phyloP scores from a whole-genome alignment of 169 alveolate species.

The Hepatocystis sp. region DNA sequence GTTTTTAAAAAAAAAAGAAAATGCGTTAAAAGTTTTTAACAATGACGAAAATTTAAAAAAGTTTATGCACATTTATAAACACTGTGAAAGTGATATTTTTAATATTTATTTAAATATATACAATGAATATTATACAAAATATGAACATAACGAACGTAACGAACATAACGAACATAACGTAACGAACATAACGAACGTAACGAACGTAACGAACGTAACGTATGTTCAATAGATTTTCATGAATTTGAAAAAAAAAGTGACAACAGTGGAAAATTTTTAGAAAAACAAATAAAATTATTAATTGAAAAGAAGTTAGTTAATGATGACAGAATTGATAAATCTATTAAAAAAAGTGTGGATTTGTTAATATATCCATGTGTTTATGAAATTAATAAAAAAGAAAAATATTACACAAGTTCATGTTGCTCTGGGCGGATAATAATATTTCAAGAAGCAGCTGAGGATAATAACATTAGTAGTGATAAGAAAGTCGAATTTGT shows the following conservation, averaged over 20 bases:
- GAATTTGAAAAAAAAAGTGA: background rate
- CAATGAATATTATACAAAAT: background rate
- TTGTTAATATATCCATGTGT: slow-evolving; percentile 78
- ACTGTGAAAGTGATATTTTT: slow-evolving; percentile 22
- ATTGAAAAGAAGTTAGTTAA: slow-evolving; percentile 27
- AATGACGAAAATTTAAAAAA: slow-evolving; percentile 1
- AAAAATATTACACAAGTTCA: slow-evolving; percentile 79
- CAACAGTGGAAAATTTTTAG: background rate
- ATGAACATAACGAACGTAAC: no score
- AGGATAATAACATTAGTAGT: background rate
- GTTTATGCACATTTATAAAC: slow-evolving; percentile 25
- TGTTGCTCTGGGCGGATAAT: slow-evolving; percentile 85
- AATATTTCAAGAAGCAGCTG: slow-evolving; percentile 52
- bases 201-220: background rate
- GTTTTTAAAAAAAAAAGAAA: slow-evolving; percentile 19
- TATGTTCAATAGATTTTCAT: background rate
- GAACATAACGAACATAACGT: no score
- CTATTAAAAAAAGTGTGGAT: slow-evolving; percentile 83
- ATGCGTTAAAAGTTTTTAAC: slow-evolving; percentile 14
- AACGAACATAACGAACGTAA: background rate
- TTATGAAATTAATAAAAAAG: slow-evolving; percentile 71
- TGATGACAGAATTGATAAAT: slow-evolving; percentile 74
- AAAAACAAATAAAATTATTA: slow-evolving; percentile 15
- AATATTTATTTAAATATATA: slow-evolving; percentile 34
- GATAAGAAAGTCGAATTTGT: slow-evolving; percentile 28